Evolutionary conservation across 352 stramenopile species (phyloP).

Genomic region (Phytophthora ohioensis): DNA sequence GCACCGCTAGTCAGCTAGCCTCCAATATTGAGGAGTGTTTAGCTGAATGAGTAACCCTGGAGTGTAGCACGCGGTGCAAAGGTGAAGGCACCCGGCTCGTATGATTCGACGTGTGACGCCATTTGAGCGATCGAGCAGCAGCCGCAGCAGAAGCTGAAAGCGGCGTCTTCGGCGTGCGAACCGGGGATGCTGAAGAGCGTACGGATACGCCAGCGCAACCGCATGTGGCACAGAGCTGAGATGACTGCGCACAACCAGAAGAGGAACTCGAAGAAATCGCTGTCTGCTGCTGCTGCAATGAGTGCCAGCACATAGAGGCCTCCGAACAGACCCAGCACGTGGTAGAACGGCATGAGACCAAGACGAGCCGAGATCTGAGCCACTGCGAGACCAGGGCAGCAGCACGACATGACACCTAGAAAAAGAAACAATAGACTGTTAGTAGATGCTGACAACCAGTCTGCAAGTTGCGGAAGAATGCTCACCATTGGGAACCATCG

Average conservation of each 20-base stretch:
- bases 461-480: neutral
- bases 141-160: constrained; percentile 63
- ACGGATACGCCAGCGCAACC: constrained; percentile 69
- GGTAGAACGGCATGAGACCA: constrained; percentile 65
- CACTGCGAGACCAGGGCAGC: constrained; percentile 66
- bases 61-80: constrained; percentile 75
- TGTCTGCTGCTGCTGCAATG: constrained; percentile 37
- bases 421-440: constrained; percentile 3
- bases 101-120: constrained; percentile 83
- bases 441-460: neutral
- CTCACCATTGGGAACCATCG: constrained; percentile 76
- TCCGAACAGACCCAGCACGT: constrained; percentile 60
- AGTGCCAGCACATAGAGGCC: constrained; percentile 64
- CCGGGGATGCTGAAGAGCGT: constrained; percentile 72
- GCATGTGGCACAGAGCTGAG: constrained; percentile 49
- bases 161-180: constrained; percentile 58
- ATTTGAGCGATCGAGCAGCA: constrained; percentile 85
- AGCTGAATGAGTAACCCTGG: constrained; percentile 67
- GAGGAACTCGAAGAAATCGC: constrained; percentile 62
- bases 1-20: neutral
- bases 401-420: constrained; percentile 72
- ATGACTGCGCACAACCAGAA: constrained; percentile 51
- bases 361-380: constrained; percentile 71
- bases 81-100: constrained; percentile 67
- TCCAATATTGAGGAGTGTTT: constrained; percentile 11